phyloP scores from a whole-genome alignment of 345 rosid species.

The Trapa bicornis region DNA sequence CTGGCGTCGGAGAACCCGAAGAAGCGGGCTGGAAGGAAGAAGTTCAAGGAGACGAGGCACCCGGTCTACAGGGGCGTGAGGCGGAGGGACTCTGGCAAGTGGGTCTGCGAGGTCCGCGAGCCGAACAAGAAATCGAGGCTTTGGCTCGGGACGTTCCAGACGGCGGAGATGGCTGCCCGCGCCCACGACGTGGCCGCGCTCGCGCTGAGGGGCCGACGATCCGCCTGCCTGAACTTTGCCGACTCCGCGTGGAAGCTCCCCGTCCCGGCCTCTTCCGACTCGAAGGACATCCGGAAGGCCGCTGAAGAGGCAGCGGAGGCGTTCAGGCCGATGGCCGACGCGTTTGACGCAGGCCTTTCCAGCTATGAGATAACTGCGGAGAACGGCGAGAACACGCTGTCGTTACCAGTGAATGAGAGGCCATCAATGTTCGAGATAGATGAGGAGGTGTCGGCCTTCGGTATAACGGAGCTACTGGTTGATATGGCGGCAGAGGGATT shows the following conservation, averaged over 20 bases:
- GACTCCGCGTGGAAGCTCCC: conserved; percentile 76
- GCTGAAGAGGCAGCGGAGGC: conserved; percentile 54
- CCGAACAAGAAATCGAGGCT: conserved; percentile 77
- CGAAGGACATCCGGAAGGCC: conserved; percentile 64
- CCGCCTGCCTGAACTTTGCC: conserved; percentile 79
- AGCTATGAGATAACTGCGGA: not conserved
- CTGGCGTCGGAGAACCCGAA: conserved; percentile 63
- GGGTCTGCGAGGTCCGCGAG: conserved; percentile 88
- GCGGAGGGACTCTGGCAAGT: conserved; percentile 56
- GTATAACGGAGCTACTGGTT: conserved; percentile 44
- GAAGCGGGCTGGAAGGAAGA: conserved; percentile 77
- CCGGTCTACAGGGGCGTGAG: conserved; percentile 81
- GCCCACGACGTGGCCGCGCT: conserved; percentile 87
- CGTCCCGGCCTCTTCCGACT: conserved; percentile 39
- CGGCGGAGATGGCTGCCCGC: conserved; percentile 83
- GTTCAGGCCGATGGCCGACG: conserved; percentile 20
- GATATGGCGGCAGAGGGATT: conserved; percentile 77
- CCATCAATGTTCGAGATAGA: conserved; percentile 24
- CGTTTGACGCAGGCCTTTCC: not conserved
- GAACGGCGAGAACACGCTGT: conserved; percentile 32
- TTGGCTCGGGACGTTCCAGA: conserved; percentile 76
- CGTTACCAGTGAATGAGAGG: conserved; percentile 47
- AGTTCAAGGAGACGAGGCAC: conserved; percentile 75
- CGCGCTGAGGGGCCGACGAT: conserved; percentile 50
- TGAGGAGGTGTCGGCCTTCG: conserved; percentile 40